Evolutionary conservation across 2,329 filamentous ascomycete genomes (phyloP), one percentile per base, ranked within the genome.

Genomic region (Juglanconis sp.): DNA sequence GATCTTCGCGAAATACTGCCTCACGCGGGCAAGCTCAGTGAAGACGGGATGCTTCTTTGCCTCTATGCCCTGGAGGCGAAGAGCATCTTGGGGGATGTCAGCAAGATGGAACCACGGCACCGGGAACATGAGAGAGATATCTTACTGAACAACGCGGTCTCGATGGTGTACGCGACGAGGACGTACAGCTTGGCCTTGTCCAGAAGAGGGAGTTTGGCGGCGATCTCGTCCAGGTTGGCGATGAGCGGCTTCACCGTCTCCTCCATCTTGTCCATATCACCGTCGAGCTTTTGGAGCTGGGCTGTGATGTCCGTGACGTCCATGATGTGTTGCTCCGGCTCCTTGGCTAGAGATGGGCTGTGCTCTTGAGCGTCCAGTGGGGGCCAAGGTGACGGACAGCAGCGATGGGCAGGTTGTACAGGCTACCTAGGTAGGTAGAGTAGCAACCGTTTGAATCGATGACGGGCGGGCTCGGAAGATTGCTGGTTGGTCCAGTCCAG

Each of bases 141-240:
- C 85, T 64, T 76, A 92, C 90, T 90, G 74, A 96, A 98, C 7
- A 99, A 78, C 9, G 96, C 79, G 0, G 93, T 96, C 70, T 98
- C 94, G 64, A 99, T 88, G 0, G 93, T 85, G 73, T 98, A 99
- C 17, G 92, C 89, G 55, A 88, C 82, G 24, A 96, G 81, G n/a
- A 95, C 88, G 71, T 96, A 92, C 62, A 97, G 86, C 77, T 98
- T 97, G 7, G 95, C 92, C 77, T 92, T 93, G 79, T 98, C 94
- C 63, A 99, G 82, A n/a, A 98, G 81, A 1, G 94, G 93, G 34
- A 98, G 81, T 71, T 92, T 92, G 58, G 86, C 87, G 5, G 91
- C 86, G 59, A 86, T 84, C 46, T 88, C 85, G 54, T 85, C 79
- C 48, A 97, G 77, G 53, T 81, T 81, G 40, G 81, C 79, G 32